Conservation (phyloP, 805 yeast species). For the Wickerhamomyces sydowiorum region DNA sequence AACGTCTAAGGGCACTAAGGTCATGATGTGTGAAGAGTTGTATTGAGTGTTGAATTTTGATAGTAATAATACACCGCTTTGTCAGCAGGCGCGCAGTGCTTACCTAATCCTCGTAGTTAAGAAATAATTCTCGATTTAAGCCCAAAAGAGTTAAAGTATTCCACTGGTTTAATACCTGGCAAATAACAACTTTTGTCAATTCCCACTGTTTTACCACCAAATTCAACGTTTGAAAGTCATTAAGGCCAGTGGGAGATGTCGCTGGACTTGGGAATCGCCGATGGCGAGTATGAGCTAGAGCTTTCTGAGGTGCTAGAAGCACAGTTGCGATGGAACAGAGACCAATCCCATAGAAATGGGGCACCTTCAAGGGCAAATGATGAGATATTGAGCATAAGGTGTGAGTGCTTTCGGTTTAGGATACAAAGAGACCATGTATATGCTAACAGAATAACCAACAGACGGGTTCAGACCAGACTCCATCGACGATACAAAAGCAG, state of each 20-base stretch:
- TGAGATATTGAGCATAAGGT: conserved; percentile 17
- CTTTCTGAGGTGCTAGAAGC: conserved; percentile 13
- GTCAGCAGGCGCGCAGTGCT: no score
- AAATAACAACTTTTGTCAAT: no score
- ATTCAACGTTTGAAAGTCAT: no score
- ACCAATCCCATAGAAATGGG: background rate
- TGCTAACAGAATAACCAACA: background rate
- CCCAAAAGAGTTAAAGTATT: no score
- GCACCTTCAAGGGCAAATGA: conserved; percentile 5
- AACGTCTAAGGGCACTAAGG: conserved; percentile 82
- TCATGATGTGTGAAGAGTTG: no score
- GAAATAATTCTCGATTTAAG: background rate
- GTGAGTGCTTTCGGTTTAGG: no score
- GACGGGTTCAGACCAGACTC: conserved; percentile 11
- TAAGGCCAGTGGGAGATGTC: background rate
- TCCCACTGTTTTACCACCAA: background rate
- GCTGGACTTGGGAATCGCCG: conserved; percentile 7
- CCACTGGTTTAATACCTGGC: no score
- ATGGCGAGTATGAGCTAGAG: conserved; percentile 21
- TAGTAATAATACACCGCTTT: no score
- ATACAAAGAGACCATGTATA: no score
- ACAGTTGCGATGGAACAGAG: conserved; percentile 3
- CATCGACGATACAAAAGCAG: conserved; percentile 9
- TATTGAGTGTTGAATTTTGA: no score
- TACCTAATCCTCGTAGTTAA: background rate